Evolutionary conservation across 2,329 filamentous ascomycete genomes (phyloP), one percentile per base, ranked within the genome.

Genomic region (Aureobasidium subglaciale): DNA sequence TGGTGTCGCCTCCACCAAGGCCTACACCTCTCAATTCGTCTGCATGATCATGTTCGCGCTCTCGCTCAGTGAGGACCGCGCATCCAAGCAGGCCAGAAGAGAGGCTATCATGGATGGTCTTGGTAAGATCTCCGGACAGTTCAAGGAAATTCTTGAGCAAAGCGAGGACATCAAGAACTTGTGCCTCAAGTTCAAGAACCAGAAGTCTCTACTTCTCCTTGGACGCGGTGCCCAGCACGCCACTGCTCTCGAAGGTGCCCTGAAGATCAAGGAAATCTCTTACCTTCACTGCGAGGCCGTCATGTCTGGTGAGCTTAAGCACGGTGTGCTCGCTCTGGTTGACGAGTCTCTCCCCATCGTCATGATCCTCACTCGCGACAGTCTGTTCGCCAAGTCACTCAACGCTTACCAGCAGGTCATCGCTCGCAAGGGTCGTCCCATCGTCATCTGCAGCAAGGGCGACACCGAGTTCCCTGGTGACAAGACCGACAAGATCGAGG

Each of bases 251-350:
- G 93, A 99, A 79, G 93, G 82, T 79, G 93, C 93, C 48, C 81
- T 99, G 64, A 99, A 99, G 82, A 99, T 99, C 75, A 99, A 99
- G 83, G 93, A 99, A 78, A 99, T 99, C 67, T 97, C 92, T 16
- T 99, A 99, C 75, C 88, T 99, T 58, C 93, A 99, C 76, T 99
- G 93, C 75, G 93, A 99, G 78, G 93, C 93, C 65, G 93, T 99
- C 79, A 99, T 99, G 93, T 97, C 93, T 62, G 93, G 93, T 75
- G 93, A 99, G 78, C 83, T 99, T 67, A 99, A 99, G 84, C 93
- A 99, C 74, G 93, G 93, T 80, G 93, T 99, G 52, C 79, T 99
- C 70, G 93, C 93, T 53, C 82, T 99, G 60, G 93, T 99, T 58
- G 93, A 99, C 67, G 93, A 99, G 82, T 92, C 96, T 75, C 84